These are phyloP conservation scores for Yamadazyma atlantica DNA, from an alignment of 1,139 yeast species.

Conservation along the genomic window DNA sequence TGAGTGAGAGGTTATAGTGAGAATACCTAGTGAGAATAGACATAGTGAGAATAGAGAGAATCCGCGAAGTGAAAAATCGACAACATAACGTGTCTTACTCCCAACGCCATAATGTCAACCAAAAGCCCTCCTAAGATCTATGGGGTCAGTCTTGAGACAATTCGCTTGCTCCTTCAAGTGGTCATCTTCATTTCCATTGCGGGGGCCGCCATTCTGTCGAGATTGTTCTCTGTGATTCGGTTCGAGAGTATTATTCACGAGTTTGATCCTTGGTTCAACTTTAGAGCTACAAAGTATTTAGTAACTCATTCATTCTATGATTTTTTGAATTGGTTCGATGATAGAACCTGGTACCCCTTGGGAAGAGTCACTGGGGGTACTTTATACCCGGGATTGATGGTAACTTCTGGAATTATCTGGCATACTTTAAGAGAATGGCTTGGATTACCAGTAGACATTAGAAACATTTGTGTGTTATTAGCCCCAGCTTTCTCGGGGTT, in stretches of 20 bases:
- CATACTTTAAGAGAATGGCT: conserved; percentile 61
- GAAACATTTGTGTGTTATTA: conserved; percentile 91
- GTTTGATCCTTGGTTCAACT: conserved; percentile 99
- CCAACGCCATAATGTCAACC: conserved; percentile 4
- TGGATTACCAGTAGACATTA: conserved; percentile 85
- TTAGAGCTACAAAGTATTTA: conserved; percentile 88
- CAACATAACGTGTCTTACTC: neutral
- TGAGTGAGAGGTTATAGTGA: too few relatives aligned
- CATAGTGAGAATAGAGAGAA: too few relatives aligned
- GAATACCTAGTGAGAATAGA: too few relatives aligned
- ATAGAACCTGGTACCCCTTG: conserved; percentile 97
- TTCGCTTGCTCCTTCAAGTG: conserved; percentile 55
- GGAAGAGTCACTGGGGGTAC: conserved; percentile 99
- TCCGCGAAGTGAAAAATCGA: too few relatives aligned
- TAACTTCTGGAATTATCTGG: conserved; percentile 90
- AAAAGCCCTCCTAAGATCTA: conserved; percentile 25
- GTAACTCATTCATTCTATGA: conserved; percentile 83
- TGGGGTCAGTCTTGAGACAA: conserved; percentile 40
- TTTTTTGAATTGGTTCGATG: conserved; percentile 97
- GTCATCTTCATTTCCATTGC: conserved; percentile 70
- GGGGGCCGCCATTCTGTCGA: conserved; percentile 87
- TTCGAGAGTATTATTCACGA: conserved; percentile 98
- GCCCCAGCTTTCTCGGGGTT: conserved; percentile 97
- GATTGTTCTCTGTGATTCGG: conserved; percentile 76
- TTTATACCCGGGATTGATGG: conserved; percentile 97